Evolutionary conservation across 2,329 filamentous ascomycete genomes (phyloP).

Genomic region (Fusarium cyanostomum): DNA sequence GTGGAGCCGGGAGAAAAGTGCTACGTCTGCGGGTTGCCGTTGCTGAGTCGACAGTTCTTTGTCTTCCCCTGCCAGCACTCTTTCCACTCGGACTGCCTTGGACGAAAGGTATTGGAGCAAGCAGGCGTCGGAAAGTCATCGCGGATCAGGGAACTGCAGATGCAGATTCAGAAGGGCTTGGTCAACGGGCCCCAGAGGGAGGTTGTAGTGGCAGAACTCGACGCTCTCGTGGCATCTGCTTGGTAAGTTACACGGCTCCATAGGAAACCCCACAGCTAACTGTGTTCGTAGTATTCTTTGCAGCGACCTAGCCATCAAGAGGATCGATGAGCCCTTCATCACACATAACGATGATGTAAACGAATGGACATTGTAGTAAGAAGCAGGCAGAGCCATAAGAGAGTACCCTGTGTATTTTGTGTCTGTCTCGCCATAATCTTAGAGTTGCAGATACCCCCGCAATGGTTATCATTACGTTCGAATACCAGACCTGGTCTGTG

Average conservation of each 20-base stretch:
- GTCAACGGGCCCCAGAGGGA: conserved; percentile 78
- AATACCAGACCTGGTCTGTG: conserved; percentile 2
- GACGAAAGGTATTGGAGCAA: conserved; percentile 83
- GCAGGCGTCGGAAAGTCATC: conserved; percentile 78
- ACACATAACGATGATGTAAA: conserved; percentile 74
- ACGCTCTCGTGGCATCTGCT: conserved; percentile 87
- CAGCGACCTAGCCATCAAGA: conserved; percentile 92
- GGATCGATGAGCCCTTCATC: conserved; percentile 93
- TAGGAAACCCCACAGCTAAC: background rate
- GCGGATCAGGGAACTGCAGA: conserved; percentile 86
- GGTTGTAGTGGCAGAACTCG: conserved; percentile 85
- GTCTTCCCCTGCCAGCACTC: conserved; percentile 98
- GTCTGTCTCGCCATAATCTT: conserved; percentile 35
- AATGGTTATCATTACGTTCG: conserved; percentile 29
- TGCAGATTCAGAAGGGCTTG: conserved; percentile 80
- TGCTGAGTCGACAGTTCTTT: conserved; percentile 93
- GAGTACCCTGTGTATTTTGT: conserved; percentile 23
- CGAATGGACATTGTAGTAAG: conserved; percentile 77
- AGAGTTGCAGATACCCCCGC: conserved; percentile 43
- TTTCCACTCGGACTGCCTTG: conserved; percentile 95
- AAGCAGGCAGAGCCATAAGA: conserved; percentile 15
- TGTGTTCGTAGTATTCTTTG: conserved; percentile 78
- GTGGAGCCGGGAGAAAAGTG: conserved; percentile 97
- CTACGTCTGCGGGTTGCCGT: conserved; percentile 84
- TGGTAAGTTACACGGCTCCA: conserved; percentile 67